Evolutionary conservation across 306 rosid species (phyloP).

Genomic region (Trifolium dubium): DNA sequence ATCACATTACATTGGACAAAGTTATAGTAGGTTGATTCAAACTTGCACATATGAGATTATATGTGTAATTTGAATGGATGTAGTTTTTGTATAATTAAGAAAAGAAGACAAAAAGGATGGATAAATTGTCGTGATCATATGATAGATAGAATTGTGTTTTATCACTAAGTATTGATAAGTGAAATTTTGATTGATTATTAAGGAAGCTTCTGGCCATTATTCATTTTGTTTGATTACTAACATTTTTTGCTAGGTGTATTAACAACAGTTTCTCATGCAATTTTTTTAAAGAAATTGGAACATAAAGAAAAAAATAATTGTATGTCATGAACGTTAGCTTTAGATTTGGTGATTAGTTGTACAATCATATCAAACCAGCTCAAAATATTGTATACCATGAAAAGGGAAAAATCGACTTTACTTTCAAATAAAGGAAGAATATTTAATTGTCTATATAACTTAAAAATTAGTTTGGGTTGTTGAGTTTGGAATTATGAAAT

Average conservation of each 20-base stretch:
- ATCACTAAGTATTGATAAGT: not conserved
- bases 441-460: slow-evolving; percentile 20
- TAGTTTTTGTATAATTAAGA: not conserved
- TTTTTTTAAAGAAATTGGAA: slow-evolving; percentile 10
- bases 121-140: not conserved
- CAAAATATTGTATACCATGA: slow-evolving; percentile 22
- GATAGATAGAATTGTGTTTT: not conserved
- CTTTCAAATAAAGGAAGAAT: slow-evolving; percentile 47
- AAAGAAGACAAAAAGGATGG: not conserved
- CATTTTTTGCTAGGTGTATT: not conserved
- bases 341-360: slow-evolving; percentile 16
- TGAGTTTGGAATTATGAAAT: slow-evolving; percentile 32
- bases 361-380: slow-evolving; percentile 7
- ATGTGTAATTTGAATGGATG: no score
- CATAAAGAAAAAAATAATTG: not conserved
- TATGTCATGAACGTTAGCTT: slow-evolving; percentile 23
- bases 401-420: slow-evolving; percentile 34
- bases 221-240: slow-evolving; percentile 18
- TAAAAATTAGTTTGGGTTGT: slow-evolving; percentile 33
- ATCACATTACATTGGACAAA: no score
- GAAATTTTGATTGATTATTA: slow-evolving; percentile 14
- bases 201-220: slow-evolving; percentile 29
- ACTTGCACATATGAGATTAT: no score
- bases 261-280: not conserved
- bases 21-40: no score